phyloP scores from a whole-genome alignment of 1,139 yeast genomes.

The Suhomyces chickasaworum region DNA sequence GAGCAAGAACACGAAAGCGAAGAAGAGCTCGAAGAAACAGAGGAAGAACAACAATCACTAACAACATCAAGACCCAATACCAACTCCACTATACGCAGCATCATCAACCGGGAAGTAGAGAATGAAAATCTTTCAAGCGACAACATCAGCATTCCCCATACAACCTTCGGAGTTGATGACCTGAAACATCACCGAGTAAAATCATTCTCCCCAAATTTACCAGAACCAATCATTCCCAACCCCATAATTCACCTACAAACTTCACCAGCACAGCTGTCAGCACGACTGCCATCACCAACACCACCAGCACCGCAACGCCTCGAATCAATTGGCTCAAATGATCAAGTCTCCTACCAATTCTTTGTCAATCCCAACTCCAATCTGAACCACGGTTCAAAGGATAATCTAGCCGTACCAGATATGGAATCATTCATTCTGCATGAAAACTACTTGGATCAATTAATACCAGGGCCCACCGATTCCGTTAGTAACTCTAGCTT shows the following conservation, averaged over 20 bases:
- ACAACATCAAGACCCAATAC: background rate
- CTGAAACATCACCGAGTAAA: too few relatives aligned
- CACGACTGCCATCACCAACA: background rate
- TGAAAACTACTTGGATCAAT: background rate
- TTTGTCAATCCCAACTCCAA: background rate
- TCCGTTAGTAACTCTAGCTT: slow-evolving; percentile 1
- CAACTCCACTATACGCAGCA: background rate
- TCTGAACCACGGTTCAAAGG: background rate
- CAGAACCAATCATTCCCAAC: background rate
- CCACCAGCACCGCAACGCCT: background rate
- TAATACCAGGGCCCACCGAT: background rate
- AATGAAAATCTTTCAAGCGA: background rate
- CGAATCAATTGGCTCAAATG: background rate
- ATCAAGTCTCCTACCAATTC: background rate
- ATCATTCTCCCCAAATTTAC: too few relatives aligned
- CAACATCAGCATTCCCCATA: too few relatives aligned
- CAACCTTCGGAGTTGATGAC: too few relatives aligned
- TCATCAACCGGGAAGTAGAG: background rate
- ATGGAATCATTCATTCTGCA: background rate
- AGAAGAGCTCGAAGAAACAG: background rate
- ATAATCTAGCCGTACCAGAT: background rate
- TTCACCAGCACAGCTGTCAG: too few relatives aligned
- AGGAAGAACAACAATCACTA: background rate
- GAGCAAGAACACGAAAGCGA: slow-evolving; percentile 6
- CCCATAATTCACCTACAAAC: background rate